phyloP scores from a whole-genome alignment of 139 green algal genomes.

The Mychonastes homosphaera region DNA sequence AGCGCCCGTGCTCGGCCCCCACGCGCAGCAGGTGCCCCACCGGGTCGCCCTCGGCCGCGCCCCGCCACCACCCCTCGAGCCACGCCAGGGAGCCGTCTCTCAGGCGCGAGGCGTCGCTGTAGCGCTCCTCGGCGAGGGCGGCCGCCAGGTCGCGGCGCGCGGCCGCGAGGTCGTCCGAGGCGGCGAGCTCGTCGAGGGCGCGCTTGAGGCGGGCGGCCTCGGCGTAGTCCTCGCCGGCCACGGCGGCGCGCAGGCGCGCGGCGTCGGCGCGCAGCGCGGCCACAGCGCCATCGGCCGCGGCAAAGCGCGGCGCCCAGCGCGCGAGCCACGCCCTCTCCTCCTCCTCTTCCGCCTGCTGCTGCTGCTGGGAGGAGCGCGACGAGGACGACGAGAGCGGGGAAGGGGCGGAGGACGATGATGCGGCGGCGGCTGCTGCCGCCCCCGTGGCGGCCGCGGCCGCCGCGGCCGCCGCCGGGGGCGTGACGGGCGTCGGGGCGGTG shows the following conservation, averaged over 20 bases:
- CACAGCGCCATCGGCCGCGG: constrained; percentile 1
- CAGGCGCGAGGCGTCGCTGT: constrained; percentile 46
- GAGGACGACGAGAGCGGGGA: not conserved
- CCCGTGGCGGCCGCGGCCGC: too few relatives aligned
- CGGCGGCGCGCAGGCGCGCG: constrained; percentile 11
- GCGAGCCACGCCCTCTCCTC: too few relatives aligned
- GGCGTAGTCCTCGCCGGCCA: constrained; percentile 24
- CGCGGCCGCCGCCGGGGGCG: too few relatives aligned
- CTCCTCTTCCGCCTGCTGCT: too few relatives aligned
- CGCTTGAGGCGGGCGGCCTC: constrained; percentile 17
- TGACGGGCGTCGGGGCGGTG: too few relatives aligned
- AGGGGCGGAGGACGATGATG: not conserved
- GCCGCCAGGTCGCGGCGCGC: constrained; percentile 26
- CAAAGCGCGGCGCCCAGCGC: too few relatives aligned
- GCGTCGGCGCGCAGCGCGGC: not conserved
- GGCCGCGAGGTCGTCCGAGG: constrained; percentile 17
- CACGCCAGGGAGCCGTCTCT: constrained; percentile 41
- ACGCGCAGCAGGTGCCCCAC: constrained; percentile 64
- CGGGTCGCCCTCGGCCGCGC: constrained; percentile 44
- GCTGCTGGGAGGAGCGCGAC: constrained; percentile 11
- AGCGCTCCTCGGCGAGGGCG: constrained; percentile 55
- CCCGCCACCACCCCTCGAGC: constrained; percentile 69
- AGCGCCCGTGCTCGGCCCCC: constrained; percentile 30
- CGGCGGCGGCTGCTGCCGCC: too few relatives aligned
- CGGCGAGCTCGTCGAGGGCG: constrained; percentile 15